Evolutionary conservation across 768 basidiomycete species (phyloP).

Genomic region (Suillus sp.): DNA sequence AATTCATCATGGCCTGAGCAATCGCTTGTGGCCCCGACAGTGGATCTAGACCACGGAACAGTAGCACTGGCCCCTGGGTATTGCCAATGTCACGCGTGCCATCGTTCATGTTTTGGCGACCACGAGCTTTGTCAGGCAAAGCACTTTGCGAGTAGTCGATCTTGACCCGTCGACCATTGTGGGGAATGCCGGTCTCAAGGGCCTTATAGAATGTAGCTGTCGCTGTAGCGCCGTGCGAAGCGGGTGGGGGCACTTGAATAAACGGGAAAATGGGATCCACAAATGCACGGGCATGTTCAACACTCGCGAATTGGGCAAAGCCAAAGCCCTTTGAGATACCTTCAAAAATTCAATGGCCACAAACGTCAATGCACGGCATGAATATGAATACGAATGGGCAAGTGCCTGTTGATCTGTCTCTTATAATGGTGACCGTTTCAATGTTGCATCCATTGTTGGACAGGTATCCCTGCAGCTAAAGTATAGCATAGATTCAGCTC

Average conservation of each 20-base stretch:
- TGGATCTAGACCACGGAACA: slow-evolving; percentile 90
- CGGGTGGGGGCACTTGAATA: slow-evolving; percentile 88
- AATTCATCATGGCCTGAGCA: slow-evolving; percentile 76
- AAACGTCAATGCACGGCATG: slow-evolving; percentile 74
- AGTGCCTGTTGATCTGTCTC: slow-evolving; percentile 96
- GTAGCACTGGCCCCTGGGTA: slow-evolving; percentile 74
- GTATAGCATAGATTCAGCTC: slow-evolving; percentile 37
- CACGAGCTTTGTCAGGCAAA: slow-evolving; percentile 64
- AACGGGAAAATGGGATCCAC: slow-evolving; percentile 91
- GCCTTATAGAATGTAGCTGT: slow-evolving; percentile 73
- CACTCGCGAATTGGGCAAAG: slow-evolving; percentile 89
- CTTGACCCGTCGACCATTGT: slow-evolving; percentile 85
- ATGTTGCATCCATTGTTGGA: slow-evolving; percentile 70
- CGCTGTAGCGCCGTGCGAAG: slow-evolving; percentile 82
- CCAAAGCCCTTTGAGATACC: slow-evolving; percentile 95
- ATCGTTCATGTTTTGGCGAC: slow-evolving; percentile 76
- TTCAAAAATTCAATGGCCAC: slow-evolving; percentile 69
- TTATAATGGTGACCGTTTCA: slow-evolving; percentile 92
- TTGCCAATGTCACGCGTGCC: slow-evolving; percentile 96
- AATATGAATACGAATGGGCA: slow-evolving; percentile 76
- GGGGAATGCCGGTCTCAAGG: slow-evolving; percentile 67
- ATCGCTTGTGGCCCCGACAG: slow-evolving; percentile 88
- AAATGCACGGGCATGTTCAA: slow-evolving; percentile 88
- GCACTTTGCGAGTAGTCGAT: slow-evolving; percentile 94
- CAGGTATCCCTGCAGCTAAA: slow-evolving; percentile 80